These are phyloP conservation scores for Solanum tacnaense DNA, from an alignment of 257 asterid genomes.

Conservation along the genomic window DNA sequence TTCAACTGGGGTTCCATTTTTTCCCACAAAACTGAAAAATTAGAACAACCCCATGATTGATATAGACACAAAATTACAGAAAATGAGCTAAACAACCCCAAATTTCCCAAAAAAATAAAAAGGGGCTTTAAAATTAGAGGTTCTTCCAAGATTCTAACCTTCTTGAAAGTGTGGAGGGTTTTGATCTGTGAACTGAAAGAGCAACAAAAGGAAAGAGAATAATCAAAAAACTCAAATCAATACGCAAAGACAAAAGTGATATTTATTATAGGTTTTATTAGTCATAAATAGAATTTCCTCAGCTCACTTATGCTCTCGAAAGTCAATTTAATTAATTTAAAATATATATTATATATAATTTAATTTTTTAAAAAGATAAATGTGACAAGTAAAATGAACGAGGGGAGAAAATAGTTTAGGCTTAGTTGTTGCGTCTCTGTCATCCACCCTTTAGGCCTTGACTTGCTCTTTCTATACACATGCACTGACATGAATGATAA, in stretches of 20 bases:
- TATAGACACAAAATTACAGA: not conserved
- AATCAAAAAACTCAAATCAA: not conserved
- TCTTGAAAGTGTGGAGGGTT: not conserved
- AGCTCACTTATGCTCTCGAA: rapidly evolving
- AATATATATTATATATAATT: not conserved
- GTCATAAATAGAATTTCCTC: not conserved
- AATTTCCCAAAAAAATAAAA: not conserved
- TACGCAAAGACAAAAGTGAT: not conserved
- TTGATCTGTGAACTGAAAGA: not conserved
- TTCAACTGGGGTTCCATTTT: not conserved
- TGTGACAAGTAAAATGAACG: too few relatives aligned
- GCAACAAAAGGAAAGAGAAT: not conserved
- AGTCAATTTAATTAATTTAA: not conserved
- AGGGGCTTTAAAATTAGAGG: not conserved
- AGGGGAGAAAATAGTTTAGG: not conserved
- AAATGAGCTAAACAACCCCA: not conserved
- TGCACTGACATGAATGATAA: not conserved
- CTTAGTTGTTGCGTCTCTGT: not conserved
- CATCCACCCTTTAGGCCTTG: not conserved
- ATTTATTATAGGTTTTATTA: not conserved
- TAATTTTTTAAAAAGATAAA: not conserved
- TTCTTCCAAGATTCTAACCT: not conserved
- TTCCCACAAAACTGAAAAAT: not conserved
- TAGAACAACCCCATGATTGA: not conserved
- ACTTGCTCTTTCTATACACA: not conserved